phyloP scores from a whole-genome alignment of 352 stramenopile genomes.

The Globisporangium paroecandrum region DNA sequence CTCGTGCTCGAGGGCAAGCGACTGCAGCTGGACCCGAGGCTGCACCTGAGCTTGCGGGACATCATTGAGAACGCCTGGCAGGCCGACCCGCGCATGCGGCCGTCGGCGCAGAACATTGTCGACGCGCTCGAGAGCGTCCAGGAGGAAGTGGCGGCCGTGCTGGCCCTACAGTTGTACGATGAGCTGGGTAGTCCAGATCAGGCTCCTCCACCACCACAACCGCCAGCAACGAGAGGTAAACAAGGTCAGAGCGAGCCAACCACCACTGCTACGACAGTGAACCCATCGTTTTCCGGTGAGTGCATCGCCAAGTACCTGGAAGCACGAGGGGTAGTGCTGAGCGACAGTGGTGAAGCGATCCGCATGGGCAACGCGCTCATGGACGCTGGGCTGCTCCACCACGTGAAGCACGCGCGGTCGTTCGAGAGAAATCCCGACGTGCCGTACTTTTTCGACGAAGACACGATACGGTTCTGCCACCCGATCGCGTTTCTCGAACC shows the following conservation, averaged over 20 bases:
- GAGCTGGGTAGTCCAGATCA: constrained; percentile 23
- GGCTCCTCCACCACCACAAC: neutral
- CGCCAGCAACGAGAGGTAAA: neutral
- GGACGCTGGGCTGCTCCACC: constrained; percentile 58
- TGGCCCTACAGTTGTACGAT: constrained; percentile 47
- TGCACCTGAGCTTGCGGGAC: constrained; percentile 41
- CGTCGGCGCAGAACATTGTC: constrained; percentile 48
- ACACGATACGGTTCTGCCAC: constrained; percentile 23
- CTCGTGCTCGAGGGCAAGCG: constrained; percentile 40
- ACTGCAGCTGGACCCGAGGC: constrained; percentile 28
- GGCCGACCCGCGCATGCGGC: constrained; percentile 39
- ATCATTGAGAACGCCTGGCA: constrained; percentile 59
- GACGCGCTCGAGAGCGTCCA: constrained; percentile 51
- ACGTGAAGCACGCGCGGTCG: constrained; percentile 32
- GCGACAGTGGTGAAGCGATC: constrained; percentile 25
- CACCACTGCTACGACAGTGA: neutral
- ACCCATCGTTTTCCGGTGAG: constrained; percentile 24
- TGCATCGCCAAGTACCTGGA: constrained; percentile 33
- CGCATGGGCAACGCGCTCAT: constrained; percentile 58
- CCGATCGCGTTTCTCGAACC: constrained; percentile 20
- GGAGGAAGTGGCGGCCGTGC: constrained; percentile 44
- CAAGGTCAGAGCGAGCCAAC: neutral
- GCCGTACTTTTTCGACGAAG: constrained; percentile 53
- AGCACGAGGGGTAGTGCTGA: constrained; percentile 17
- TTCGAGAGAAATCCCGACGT: constrained; percentile 27